Evolutionary conservation across 2,329 filamentous ascomycete genomes (phyloP), one percentile per base, ranked within the genome.

Genomic region (Penicillium sclerotiorum): DNA sequence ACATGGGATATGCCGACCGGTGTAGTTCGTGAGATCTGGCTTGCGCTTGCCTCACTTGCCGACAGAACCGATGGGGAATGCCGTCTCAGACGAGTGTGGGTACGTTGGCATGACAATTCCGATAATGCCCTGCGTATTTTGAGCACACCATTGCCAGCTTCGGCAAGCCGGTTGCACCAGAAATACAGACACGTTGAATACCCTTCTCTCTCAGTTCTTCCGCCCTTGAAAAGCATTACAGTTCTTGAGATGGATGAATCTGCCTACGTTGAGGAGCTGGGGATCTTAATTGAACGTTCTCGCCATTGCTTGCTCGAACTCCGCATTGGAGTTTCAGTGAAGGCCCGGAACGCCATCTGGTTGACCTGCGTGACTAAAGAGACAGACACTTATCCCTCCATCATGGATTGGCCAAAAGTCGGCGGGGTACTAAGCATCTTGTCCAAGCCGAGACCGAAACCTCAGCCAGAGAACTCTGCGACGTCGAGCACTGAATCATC

Each of bases 1-100:
- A 79, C 89, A 3, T 94, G 89, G 89, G 89, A 95, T 63, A 93
- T 94, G 89, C 89, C 89, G 1, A 94, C 89, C 0, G 90, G 89
- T 1, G 87, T 94, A 15, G 73, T 91, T 45, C 81, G 89, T 45
- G 88, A 93, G 66, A 87, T 93, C 22, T 94, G 90, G 81, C 82
- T 90, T 64, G 86, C 89, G 18, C 77, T 95, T 39, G 84, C 86
- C 1, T 90, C 87, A 5, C 75, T 91, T 11, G 84, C 83, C 32
- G 80, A 88, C 59, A 77, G 81, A 18, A 77, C 83, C 32, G 78
- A 81, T 20, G 77, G 83, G 39, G 78, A 82, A 33, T 86, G 86
- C 62, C 85, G 86, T 37, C 74, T 94, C 39, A 85, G 89, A 48
- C 83, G 84, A 49, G 78, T 94, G 17, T 92, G 88, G 86, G 82